phyloP scores from a whole-genome alignment of 139 green algal species.

The Asterochloris erici region DNA sequence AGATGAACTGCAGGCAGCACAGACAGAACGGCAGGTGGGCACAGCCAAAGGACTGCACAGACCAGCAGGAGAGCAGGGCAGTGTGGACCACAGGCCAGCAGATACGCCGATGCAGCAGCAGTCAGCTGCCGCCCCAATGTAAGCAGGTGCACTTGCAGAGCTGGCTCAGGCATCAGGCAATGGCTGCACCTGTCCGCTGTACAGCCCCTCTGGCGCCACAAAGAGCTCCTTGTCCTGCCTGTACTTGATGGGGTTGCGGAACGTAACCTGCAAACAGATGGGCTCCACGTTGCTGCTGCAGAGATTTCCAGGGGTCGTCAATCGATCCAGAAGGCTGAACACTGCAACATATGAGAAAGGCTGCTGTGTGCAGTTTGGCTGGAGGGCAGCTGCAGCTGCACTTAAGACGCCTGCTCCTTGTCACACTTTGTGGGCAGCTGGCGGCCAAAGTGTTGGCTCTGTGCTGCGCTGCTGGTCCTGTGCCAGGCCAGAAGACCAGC shows the following conservation, averaged over 20 bases:
- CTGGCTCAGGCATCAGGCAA: not conserved
- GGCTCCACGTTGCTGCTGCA: not conserved
- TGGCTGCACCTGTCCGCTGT: slow-evolving; percentile 82
- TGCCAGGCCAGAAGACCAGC: no score
- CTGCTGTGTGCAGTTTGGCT: not conserved
- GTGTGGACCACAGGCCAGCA: no score
- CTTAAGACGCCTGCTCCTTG: not conserved
- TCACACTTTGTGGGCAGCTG: not conserved
- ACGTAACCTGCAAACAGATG: slow-evolving; percentile 72
- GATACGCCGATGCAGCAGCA: no score
- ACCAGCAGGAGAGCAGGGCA: no score
- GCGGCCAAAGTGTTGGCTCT: not conserved
- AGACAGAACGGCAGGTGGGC: not conserved
- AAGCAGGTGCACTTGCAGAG: no score
- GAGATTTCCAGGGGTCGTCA: not conserved
- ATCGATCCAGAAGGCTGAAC: not conserved
- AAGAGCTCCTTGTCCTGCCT: slow-evolving; percentile 96
- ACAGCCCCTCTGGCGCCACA: slow-evolving; percentile 94
- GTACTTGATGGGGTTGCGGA: slow-evolving; percentile 91
- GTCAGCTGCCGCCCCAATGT: no score
- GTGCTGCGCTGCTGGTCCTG: no score
- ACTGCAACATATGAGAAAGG: not conserved
- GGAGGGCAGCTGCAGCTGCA: not conserved
- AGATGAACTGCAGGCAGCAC: slow-evolving; percentile 80
- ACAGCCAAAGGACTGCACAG: no score